Base-by-base conservation (phyloP, 345 rosid species). In the Linum usitatissimum region DNA sequence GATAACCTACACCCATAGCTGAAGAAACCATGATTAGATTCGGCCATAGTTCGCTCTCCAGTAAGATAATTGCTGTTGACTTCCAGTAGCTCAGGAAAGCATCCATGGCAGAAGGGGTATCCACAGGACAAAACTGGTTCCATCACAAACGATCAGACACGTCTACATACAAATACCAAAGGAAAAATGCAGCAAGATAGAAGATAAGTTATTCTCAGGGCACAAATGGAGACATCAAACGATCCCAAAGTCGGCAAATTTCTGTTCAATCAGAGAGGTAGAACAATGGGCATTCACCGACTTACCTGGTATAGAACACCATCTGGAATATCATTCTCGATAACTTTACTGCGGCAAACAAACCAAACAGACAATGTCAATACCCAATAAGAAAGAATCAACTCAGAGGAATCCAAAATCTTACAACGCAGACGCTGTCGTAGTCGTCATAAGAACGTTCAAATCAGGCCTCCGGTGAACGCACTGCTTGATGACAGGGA, bases 21-120 rank as follows among this genome's bases (percentile, higher is more conserved):
- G 95, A 74, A 79, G 96, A 84, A 68, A 59, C 53, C 76, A 92
- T 76, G 23, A 89, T 78, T 55, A 92, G 93, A 71, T 92, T 92
- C 40, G 96, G 98, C 95, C 96, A 92, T 30, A 92, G 74, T 71
- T 89, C 98, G 55, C 83, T 87, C 82, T 92, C 98, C 81, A 92
- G 64, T 61, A 89, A 63, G 62, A 92, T 57, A 70, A 85, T 77
- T 20, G 83, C 83, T 70, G 21, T 80, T 20, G 98, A 96, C 69
- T 82, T 85, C 98, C 98, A 92, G 31, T 84, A 61, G 39, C 67
- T 67, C 65, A 86, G 84, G 68, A 92, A 92, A 64, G 87, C 73
- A n/a, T 86, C 83, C 31, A 85, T 57, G 53, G 90, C 89, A 73
- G 72, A 31, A 5, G 98, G 96, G 17, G 81, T 84, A 74, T 92